Conservation (phyloP, 2,329 filamentous ascomycete genomes). For the Xylaria sp. region DNA sequence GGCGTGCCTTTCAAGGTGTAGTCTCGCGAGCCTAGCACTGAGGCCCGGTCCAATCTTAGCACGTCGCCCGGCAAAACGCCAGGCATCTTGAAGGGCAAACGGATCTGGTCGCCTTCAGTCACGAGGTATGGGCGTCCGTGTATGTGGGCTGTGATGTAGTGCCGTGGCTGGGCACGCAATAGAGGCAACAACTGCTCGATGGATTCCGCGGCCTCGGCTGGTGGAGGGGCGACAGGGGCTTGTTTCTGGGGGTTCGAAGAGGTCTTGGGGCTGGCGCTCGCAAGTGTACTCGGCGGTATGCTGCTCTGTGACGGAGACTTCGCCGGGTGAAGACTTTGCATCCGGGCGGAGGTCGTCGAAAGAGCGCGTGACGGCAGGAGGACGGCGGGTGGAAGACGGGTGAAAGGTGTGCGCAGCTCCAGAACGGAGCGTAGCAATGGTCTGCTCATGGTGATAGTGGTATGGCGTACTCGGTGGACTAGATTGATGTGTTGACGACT, state of each 20-base stretch:
- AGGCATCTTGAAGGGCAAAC: conserved; percentile 80
- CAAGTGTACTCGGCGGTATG: conserved; percentile 21
- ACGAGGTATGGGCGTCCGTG: conserved; percentile 81
- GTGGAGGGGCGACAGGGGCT: conserved; percentile 12
- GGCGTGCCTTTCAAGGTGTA: conserved; percentile 83
- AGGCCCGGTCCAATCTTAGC: conserved; percentile 85
- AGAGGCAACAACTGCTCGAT: conserved; percentile 66
- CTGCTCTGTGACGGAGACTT: conserved; percentile 39
- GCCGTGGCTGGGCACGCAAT: conserved; percentile 72
- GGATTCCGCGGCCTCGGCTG: conserved; percentile 58
- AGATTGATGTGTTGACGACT: background rate
- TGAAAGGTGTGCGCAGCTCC: conserved; percentile 59
- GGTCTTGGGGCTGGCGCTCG: background rate
- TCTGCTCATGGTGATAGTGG: conserved; percentile 55
- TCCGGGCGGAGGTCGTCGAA: conserved; percentile 32
- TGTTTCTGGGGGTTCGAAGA: background rate
- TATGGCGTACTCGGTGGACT: background rate
- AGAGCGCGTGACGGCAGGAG: conserved; percentile 56
- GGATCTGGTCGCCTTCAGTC: conserved; percentile 74
- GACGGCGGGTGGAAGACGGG: conserved; percentile 55
- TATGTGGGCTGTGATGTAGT: conserved; percentile 82
- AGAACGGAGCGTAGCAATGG: conserved; percentile 67
- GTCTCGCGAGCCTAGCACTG: conserved; percentile 81
- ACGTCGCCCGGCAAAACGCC: conserved; percentile 80
- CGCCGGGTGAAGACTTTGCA: conserved; percentile 39